Evolutionary conservation across 2,329 filamentous ascomycete species (phyloP), one percentile per base, ranked within the genome.

Genomic region (Calonectria fujianensis): DNA sequence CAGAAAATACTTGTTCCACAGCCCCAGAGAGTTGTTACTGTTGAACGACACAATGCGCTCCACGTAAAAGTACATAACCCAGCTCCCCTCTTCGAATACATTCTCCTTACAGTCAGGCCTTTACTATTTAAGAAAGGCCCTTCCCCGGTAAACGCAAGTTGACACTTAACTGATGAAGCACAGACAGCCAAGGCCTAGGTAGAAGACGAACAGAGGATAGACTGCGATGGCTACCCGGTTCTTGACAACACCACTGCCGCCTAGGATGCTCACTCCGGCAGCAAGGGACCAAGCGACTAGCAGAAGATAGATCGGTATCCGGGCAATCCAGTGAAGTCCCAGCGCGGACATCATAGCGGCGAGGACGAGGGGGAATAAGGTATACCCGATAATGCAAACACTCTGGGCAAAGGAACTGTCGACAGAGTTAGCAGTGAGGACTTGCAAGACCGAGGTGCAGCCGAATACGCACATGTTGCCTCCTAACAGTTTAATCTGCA

Each of bases 361-460:
- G 79, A 99, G 94, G 80, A 98, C 97, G 69, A 99, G 91, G 2
- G 97, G 97, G 87, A 99, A 99, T 71, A 99, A 91, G 1, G 97
- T 99, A 86, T 99, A 99, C 59, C 97, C 97, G 83, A 99, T 99
- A 81, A 99, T 97, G 85, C 96, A 98, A 79, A 99, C 92, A 73
- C 96, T 98, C 86, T 99, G 97, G 82, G 98, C 97, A 85, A 99
- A 99, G 24, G 97, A 98, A 82, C 96, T 98, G 83, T 66, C 35
- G 16, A 41, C 3, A 59, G 24, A 39, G 75, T 82, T 78, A 84
- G 82, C 63, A 71, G 73, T 16, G 29, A 8, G 8, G 31, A 27
- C 20, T 31, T 18, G 18, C 4, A 41, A 8, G 48, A 32, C 31
- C 20, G 37, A 11, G 41, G 29, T 2, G 41, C 37, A 20, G 14